These are phyloP conservation scores for Phaeoacremonium minimum DNA, from an alignment of 2,329 filamentous ascomycete species.

Conservation along the genomic window DNA sequence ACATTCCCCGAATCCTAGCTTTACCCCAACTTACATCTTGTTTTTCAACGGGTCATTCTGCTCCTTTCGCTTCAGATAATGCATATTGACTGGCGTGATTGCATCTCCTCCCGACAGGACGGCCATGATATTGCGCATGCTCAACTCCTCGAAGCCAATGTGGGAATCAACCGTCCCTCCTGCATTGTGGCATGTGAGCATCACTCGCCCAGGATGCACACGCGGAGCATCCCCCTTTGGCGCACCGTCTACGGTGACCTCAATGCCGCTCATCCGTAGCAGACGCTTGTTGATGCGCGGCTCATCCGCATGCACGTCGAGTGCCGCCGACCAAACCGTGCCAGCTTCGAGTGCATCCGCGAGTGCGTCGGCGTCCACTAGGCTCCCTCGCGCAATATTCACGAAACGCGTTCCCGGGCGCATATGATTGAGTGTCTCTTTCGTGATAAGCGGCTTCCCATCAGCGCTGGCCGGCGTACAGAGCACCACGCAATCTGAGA, in stretches of 20 bases:
- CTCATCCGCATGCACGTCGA: constrained; percentile 63
- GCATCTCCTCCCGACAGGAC: constrained; percentile 47
- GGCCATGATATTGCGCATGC: constrained; percentile 62
- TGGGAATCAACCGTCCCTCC: constrained; percentile 64
- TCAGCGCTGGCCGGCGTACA: constrained; percentile 51
- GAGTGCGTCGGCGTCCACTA: constrained; percentile 63
- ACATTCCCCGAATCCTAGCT: no score
- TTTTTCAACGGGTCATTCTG: no score
- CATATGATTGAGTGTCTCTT: constrained; percentile 41
- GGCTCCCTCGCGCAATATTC: constrained; percentile 60
- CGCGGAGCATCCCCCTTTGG: not conserved
- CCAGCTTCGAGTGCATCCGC: constrained; percentile 52
- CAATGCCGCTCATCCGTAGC: constrained; percentile 25
- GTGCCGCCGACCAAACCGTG: constrained; percentile 44
- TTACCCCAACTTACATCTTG: not conserved
- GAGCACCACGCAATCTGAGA: constrained; percentile 57
- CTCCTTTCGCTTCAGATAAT: constrained; percentile 33
- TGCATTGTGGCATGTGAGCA: constrained; percentile 65
- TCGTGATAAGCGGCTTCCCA: constrained; percentile 42
- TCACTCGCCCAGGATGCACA: constrained; percentile 34
- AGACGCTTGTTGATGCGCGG: constrained; percentile 47
- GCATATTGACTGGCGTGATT: constrained; percentile 60
- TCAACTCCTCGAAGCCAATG: constrained; percentile 61
- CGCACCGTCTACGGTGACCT: constrained; percentile 6
- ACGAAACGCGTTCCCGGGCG: constrained; percentile 55